Base-by-base conservation (phyloP, 2,329 filamentous ascomycete genomes). In the Diaporthe vaccinii region DNA sequence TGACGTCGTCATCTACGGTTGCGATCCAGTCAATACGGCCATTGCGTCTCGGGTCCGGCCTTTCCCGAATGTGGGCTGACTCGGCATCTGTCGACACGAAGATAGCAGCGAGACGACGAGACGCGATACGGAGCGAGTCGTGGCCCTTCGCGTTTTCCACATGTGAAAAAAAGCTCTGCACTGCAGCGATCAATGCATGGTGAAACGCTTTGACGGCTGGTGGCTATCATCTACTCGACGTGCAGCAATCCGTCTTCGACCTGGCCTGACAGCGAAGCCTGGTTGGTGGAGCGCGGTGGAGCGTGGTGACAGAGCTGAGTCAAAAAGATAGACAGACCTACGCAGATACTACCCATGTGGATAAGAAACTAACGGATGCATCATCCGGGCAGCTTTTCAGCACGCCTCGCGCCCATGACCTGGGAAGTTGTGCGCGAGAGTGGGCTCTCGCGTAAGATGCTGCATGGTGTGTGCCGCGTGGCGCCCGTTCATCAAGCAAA, bases 51-150 rank as follows among this genome's bases (percentile, higher is more conserved):
- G 46, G 65, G 39, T n/a, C 72, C 72, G 72, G 53, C 39, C 41
- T 25, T 74, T 59, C 25, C 72, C 72, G 72, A 58, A 58, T 41
- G 72, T 74, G 72, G 72, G 46, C 72, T 74, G 72, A 74, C 68
- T 69, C 36, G 46, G 65, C 46, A 49, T 53, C 31, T 62, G 41
- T 49, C 55, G 41, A 51, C 22, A 20, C 62, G 2, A 58, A 9
- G 31, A 51, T 39, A 59, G n/a, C 22, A 62, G 53, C 41, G 51
- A 72, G 55, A 68, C 31, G 41, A 68, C 46, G 46, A 68, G 46
- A 68, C 65, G 46, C 65, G 46, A 68, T 53, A 53, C 44, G 31
- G 49, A 39, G 46, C 65, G 34, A 68, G 34, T 39, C 31, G 65
- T 51, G 65, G 65, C 46, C 49, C 46, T 28, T 36, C 46, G 31